phyloP scores from a whole-genome alignment of 805 yeast genomes.

The Metschnikowia cubensis region DNA sequence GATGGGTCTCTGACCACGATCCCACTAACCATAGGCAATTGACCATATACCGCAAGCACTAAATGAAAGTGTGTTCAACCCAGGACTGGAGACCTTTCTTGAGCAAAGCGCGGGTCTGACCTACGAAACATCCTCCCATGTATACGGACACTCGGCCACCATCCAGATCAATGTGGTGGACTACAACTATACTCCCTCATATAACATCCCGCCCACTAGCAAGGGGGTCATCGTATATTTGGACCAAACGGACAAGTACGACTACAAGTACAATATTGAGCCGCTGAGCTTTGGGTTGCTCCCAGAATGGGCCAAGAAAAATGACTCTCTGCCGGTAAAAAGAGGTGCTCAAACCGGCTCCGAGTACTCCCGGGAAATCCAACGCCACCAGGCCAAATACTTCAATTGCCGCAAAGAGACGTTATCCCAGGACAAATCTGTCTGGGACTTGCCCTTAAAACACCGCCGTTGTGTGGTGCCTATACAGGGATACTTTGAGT shows the following conservation, averaged over 20 bases:
- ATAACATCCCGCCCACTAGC: constrained; percentile 62
- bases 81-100: not conserved
- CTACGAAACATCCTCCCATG: constrained; percentile 7
- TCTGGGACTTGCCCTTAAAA: constrained; percentile 55
- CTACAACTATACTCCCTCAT: constrained; percentile 33
- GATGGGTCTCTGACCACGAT: not conserved
- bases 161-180: constrained; percentile 7
- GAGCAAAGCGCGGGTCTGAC: not conserved
- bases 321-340: constrained; percentile 27
- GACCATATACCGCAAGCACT: constrained; percentile 11
- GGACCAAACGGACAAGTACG: constrained; percentile 7
- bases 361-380: constrained; percentile 28
- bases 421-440: constrained; percentile 39
- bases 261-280: constrained; percentile 27
- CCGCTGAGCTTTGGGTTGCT: constrained; percentile 80
- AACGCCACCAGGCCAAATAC: constrained; percentile 41
- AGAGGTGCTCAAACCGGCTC: constrained; percentile 16
- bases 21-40: constrained; percentile 12
- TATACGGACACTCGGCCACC: constrained; percentile 4
- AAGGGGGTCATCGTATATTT: constrained; percentile 40
- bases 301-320: constrained; percentile 61
- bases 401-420: constrained; percentile 77
- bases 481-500: constrained; percentile 81
- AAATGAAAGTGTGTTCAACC: constrained; percentile 9
- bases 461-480: constrained; percentile 70